Evolutionary conservation across 225 moss, liverwort and hornwort species (phyloP), one percentile per base, ranked within the genome.

Genomic region (Thuidium tamariscinum): DNA sequence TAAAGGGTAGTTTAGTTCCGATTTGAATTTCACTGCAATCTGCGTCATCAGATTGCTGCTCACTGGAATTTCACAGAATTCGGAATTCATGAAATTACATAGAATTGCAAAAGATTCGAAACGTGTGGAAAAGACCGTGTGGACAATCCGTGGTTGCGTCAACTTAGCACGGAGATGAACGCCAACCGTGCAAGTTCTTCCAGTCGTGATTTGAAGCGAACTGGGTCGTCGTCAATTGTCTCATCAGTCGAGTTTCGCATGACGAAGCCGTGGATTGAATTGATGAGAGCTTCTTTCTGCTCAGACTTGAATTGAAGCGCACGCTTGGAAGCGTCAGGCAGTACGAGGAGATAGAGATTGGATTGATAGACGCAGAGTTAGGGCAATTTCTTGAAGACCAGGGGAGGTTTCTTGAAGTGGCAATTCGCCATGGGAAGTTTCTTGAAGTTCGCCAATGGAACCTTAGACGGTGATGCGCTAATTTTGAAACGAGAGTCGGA

Each of bases 351-450:
- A 68, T 25, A 25, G 73, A 48, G 34, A 36, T 10, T 30, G 48
- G 11, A 29, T 79, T 39, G 79, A 72, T 19, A 63, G 57, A 12
- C 27, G 41, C 10, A 49, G 79, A 18, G 39, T 60, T 83, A 48
- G 57, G 56, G 64, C 39, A 49, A 51, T 16, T 67, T 72, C 46
- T 8, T 69, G 52, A 79, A 52, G 66, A 54, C 16, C 16, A 17
- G 32, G 65, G 16, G 13, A 27, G 23, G 20, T 20, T 52, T 49
- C 41, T 77, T 84, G 37, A 61, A 62, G 13, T 8, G 10, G n/a
- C 51, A 51, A 51, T 52, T 67, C 62, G 71, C 34, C 12, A 89
- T 91, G 91, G 91, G 86, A n/a, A 89, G 30, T n/a, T 54, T 68
- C 44, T 71, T 84, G 32, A 62, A 63, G 10, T 13, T 74, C 68